phyloP scores from a whole-genome alignment of 768 basidiomycete genomes.

The Artomyces pyxidatus region DNA sequence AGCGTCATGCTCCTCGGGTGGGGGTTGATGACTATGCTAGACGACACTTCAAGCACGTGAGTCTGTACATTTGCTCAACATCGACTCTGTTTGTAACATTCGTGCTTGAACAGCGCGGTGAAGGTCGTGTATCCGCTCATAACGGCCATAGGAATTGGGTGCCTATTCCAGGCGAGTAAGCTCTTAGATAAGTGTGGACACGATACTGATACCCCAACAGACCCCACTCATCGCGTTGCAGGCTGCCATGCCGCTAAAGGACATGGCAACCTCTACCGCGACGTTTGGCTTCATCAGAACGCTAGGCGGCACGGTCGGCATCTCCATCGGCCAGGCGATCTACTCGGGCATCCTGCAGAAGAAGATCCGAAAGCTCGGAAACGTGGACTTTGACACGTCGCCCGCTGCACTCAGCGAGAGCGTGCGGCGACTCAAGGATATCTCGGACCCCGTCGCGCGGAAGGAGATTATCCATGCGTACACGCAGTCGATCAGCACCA shows the following conservation, averaged over 20 bases:
- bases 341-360: constrained; percentile 41
- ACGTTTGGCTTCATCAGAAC: constrained; percentile 67
- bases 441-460: constrained; percentile 22
- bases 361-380: constrained; percentile 18
- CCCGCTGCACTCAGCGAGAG: constrained; percentile 19
- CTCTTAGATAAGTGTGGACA: constrained; percentile 3
- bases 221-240: constrained; percentile 67
- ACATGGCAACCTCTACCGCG: constrained; percentile 77
- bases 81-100: too few species aligned
- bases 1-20: constrained; percentile 51
- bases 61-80: constrained; percentile 13
- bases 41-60: constrained; percentile 44
- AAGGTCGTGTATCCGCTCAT: constrained; percentile 61
- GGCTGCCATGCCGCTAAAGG: constrained; percentile 80
- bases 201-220: constrained; percentile 22
- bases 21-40: constrained; percentile 67
- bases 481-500: constrained; percentile 27
- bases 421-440: constrained; percentile 18
- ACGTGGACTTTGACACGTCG: constrained; percentile 13
- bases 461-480: constrained; percentile 29
- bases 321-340: constrained; percentile 67
- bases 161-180: constrained; percentile 44
- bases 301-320: constrained; percentile 70
- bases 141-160: constrained; percentile 57
- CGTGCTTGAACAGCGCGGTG: constrained; percentile 44